Evolutionary conservation across 768 basidiomycete species (phyloP), one percentile per base, ranked within the genome.

Genomic region (Trametes gibbosa): DNA sequence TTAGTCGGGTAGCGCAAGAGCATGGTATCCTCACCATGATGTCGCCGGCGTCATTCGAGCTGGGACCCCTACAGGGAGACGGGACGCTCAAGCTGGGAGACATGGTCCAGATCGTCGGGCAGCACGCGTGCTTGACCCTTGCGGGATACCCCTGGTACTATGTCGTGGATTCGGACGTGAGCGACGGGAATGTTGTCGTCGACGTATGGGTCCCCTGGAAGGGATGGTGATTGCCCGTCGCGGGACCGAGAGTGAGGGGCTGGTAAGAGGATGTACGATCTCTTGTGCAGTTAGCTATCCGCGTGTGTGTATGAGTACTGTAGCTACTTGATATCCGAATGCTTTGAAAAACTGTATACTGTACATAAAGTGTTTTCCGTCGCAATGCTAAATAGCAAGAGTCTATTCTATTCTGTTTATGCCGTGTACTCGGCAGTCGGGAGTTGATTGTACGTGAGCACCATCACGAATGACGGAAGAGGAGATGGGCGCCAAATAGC

Each of bases 201-300:
- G 92, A 94, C 71, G 75, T 94, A 27, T 94, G 92, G 92, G 85
- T 92, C 43, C 84, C 91, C 7, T 92, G 91, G 89, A 95, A 93
- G 72, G 92, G 91, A 0, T 94, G 92, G 92, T 95, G 59, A 66
- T 42, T n/a, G 40, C 19, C 27, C 14, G 23, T 17, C 10, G 48
- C 7, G 43, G 19, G 9, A 9, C 13, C 21, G 43, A 19, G 53
- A 21, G 25, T 17, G 35, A 40, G 35, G 17, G 29, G 45, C 47
- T 13, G 35, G 10, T 45, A 37, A 48, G 46, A 41, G 47, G 19
- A 49, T 42, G 47, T 47, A 41, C 17, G 39, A 49, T 56, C 47
- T 46, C 25, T 56, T 56, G 55, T 56, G 49, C 47, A 50, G 27
- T 39, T 56, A 49, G 17, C 13, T 17, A 48, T n/a, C n/a, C 39